Evolutionary conservation across 371 early-diverging fungal species (phyloP).

Genomic region (Mucor lusitanicus): DNA sequence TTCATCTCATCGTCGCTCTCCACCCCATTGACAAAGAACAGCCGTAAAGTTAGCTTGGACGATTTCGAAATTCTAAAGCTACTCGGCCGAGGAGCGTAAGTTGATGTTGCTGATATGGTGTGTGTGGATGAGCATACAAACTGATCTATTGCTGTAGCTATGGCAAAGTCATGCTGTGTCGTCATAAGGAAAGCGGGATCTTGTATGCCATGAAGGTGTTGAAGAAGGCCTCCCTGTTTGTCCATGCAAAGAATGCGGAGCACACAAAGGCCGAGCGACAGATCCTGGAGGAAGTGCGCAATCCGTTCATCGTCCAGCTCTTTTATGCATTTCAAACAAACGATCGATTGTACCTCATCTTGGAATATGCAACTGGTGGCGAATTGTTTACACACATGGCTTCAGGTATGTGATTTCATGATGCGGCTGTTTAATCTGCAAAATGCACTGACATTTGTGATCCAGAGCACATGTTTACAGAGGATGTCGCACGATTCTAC

Average conservation of each 20-base stretch:
- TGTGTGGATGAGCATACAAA: no score
- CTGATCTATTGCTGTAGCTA: constrained; percentile 22
- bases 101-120: no score
- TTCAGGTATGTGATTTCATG: constrained; percentile 22
- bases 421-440: neutral
- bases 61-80: constrained; percentile 93
- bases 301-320: constrained; percentile 95
- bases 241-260: constrained; percentile 71
- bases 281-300: constrained; percentile 74
- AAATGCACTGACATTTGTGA: neutral
- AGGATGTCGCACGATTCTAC: constrained; percentile 80
- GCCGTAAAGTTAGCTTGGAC: constrained; percentile 73
- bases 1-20: constrained; percentile 43
- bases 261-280: constrained; percentile 77
- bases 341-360: constrained; percentile 87
- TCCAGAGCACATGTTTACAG: constrained; percentile 78
- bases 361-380: constrained; percentile 99
- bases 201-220: constrained; percentile 94
- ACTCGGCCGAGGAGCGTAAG: constrained; percentile 87
- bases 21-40: constrained; percentile 22
- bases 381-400: constrained; percentile 84
- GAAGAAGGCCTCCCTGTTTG: constrained; percentile 79
- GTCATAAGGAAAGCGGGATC: constrained; percentile 40
- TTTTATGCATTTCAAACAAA: constrained; percentile 95
- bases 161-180: constrained; percentile 47